These are phyloP conservation scores for Keithomyces neogunnii DNA, from an alignment of 2,329 filamentous ascomycete genomes.

Conservation along the genomic window DNA sequence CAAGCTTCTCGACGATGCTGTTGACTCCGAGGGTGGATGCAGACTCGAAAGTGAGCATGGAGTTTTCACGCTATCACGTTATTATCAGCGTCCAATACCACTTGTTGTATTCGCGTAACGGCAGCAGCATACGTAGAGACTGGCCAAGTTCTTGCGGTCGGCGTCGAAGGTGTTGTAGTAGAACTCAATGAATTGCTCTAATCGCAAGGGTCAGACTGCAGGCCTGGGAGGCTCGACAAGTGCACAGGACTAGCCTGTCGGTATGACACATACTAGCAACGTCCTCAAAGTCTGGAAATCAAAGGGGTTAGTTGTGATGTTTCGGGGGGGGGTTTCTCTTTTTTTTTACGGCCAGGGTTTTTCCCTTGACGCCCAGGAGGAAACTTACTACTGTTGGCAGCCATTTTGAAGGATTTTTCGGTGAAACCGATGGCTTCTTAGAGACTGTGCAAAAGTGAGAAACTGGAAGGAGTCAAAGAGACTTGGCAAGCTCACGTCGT, in stretches of 20 bases:
- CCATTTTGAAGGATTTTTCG: constrained; percentile 20
- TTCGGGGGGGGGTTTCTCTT: constrained; percentile 12
- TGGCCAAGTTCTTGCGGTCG: constrained; percentile 54
- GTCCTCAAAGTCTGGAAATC: constrained; percentile 31
- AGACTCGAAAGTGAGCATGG: constrained; percentile 91
- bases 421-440: not conserved
- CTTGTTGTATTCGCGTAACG: not conserved
- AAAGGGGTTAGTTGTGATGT: not conserved
- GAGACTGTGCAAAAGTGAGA: constrained; percentile 2
- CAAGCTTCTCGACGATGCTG: constrained; percentile 72
- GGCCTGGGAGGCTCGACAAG: not conserved
- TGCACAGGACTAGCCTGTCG: constrained; percentile 2
- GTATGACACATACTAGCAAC: constrained; percentile 35
- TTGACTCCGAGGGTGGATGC: constrained; percentile 53
- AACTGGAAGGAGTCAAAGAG: constrained; percentile 1
- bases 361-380: not conserved
- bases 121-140: constrained; percentile 69
- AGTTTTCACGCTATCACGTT: constrained; percentile 59
- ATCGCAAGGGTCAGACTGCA: constrained; percentile 4
- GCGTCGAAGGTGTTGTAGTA: constrained; percentile 86
- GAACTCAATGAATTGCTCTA: constrained; percentile 80
- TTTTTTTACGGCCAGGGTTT: not conserved
- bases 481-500: constrained; percentile 9
- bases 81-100: constrained; percentile 4
- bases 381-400: constrained; percentile 17